These are phyloP conservation scores for Starmera pachycereana DNA, from an alignment of 805 yeast genomes.

Conservation along the genomic window DNA sequence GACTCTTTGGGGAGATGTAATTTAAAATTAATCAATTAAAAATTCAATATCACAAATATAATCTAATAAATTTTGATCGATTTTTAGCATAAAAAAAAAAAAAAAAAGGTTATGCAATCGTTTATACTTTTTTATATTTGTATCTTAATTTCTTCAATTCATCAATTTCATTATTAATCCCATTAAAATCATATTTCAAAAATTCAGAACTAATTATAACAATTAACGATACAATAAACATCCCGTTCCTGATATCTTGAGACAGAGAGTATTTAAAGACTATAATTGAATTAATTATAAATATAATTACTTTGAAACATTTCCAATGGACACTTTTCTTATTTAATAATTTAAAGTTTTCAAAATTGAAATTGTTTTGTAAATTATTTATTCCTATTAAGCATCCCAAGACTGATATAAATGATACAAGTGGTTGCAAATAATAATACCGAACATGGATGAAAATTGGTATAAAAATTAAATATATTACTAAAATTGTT, in stretches of 20 bases:
- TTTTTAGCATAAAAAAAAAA: too few relatives aligned
- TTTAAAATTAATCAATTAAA: not conserved
- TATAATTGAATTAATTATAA: not conserved
- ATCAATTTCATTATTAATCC: not conserved
- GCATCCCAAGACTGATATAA: not conserved
- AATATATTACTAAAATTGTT: constrained; percentile 10
- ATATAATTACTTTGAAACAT: not conserved
- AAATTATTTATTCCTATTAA: not conserved
- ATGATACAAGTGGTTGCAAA: constrained; percentile 6
- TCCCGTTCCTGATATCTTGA: constrained; percentile 1
- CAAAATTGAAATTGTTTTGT: not conserved
- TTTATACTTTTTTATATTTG: constrained; percentile 21
- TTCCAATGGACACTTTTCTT: not conserved
- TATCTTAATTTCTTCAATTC: constrained; percentile 17
- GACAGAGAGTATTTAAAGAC: not conserved
- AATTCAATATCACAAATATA: not conserved
- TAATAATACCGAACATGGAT: constrained; percentile 4
- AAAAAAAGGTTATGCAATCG: not conserved
- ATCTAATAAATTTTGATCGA: too few relatives aligned
- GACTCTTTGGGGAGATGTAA: too few relatives aligned
- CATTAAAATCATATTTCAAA: not conserved
- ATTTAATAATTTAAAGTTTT: not conserved
- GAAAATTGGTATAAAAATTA: constrained; percentile 17
- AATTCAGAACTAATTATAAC: not conserved
- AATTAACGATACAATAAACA: constrained; percentile 13